Percentiles rank a stretch among this genome's conserved stretches.
Evolutionary conservation across 306 rosid genomes (phyloP).

Genomic region (Mimosa pudica): DNA sequence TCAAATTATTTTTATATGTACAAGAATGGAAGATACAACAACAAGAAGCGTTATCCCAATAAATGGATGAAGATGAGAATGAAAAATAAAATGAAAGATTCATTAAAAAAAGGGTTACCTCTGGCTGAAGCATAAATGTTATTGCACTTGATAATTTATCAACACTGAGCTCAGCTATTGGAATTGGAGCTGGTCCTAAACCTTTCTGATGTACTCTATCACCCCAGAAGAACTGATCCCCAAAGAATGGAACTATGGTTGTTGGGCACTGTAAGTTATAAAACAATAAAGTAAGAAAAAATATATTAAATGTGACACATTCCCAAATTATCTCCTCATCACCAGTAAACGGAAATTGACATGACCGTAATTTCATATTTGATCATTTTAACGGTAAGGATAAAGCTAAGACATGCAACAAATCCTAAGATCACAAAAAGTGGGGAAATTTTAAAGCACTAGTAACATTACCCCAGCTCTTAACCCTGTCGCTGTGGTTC

Average conservation of each 20-base stretch:
- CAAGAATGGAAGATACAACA: not conserved
- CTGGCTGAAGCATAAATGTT: slow-evolving; percentile 66
- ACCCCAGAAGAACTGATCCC: slow-evolving; percentile 96
- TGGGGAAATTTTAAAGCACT: not conserved
- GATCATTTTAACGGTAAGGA: not conserved
- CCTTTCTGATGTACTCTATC: slow-evolving; percentile 65
- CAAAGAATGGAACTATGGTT: slow-evolving; percentile 87
- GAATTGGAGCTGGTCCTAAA: slow-evolving; percentile 65
- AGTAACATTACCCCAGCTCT: slow-evolving; percentile 76
- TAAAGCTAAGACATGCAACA: slow-evolving; percentile 9
- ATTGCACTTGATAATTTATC: slow-evolving; percentile 59
- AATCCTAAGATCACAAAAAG: not conserved
- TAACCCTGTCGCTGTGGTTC: slow-evolving; percentile 87
- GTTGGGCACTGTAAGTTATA: slow-evolving; percentile 74
- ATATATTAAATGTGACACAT: not conserved
- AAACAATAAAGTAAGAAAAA: slow-evolving; percentile 30
- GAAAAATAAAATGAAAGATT: not conserved
- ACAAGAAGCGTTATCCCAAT: not conserved
- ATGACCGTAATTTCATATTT: not conserved
- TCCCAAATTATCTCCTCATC: not conserved
- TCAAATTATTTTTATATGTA: not conserved
- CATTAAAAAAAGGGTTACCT: slow-evolving; percentile 43
- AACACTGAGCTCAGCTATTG: slow-evolving; percentile 54
- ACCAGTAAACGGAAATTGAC: not conserved
- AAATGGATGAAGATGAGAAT: not conserved